Base-by-base conservation (phyloP, 176 grass and related monocot genomes). In the Oryza meyeriana region DNA sequence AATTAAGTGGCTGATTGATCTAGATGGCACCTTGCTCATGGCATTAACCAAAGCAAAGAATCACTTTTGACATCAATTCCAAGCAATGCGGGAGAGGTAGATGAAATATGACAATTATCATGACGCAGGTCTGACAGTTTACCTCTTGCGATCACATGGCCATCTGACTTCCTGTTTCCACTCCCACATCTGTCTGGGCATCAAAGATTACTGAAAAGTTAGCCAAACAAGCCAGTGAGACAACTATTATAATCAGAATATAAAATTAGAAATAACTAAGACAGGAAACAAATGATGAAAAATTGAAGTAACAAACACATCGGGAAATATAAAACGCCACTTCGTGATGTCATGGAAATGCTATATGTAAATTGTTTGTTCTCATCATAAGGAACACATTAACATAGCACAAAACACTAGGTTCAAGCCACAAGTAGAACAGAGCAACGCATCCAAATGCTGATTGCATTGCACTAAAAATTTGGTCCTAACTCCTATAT, bases 31-130 rank as follows among this genome's bases (percentile, higher is more conserved):
- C 26, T 75, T 64, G 55, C 76, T 57, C 32, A 57, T 33, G 7
- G 18, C 20, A 61, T 41, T 27, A 55, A 83, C 32, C 18, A 65
- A 71, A 83, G 58, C 67, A 66, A 83, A 77, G 30, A 77, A 26
- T 12, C 28, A 82, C 17, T 63, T 64, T 77, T 77, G 31, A 64
- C 32, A 8, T 28, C 30, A 20, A 3, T 33, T 34, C 45, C 30
- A 31, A 63, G 6, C 38, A 71, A 36, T 38, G 75, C 66, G 62
- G 59, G 33, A 6, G 48, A 76, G 11, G 17, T 30, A 12, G 10
- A 39, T n/a, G 48, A 87, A 72, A 76, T 63, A 62, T 61, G 78
- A 34, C 1, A 14, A 69, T 36, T 61, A 61, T 58, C n/a, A 6
- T 62, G 36, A 62, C 61, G 59, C 74, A 61, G 25, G 13, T 77